Evolutionary conservation across 768 basidiomycete genomes (phyloP), one percentile per base, ranked within the genome.

Genomic region (Boletus rex-veris): DNA sequence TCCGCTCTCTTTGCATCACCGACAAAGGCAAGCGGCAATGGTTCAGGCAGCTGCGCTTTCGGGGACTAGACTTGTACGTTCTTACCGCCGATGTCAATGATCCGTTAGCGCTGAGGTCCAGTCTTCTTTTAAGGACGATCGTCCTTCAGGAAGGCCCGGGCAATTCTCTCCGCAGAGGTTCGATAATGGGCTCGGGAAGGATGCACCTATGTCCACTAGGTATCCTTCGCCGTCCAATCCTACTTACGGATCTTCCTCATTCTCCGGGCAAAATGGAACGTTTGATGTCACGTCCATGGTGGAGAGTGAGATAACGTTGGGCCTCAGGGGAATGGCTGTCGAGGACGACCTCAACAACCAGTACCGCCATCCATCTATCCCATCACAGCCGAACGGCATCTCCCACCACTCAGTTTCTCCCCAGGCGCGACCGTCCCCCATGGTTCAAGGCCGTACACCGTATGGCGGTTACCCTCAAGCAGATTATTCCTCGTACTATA

Each of bases 401-500:
- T 58, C 68, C 51, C 64, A 71, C 49, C 55, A 62, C 53, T 54
- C 68, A 55, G 46, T 69, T 24, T 64, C 69, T 37, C 72, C 74
- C 48, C 77, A 74, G 51, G 63, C 72, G 41, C 80, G 75, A 58
- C 74, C 68, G 3, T 73, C 76, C 52, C 74, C 74, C 15, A 64
- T 78, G 61, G 75, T 74, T 54, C 79, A 76, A 48, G 73, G 73
- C 9, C 75, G 78, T 48, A 67, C 72, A 38, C 73, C 76, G 2
- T 88, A 80, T 64, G 73, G 73, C 42, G 66, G 72, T 39, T 86
- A 80, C 61, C 74, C 77, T 24, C 79, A 76, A 58, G 68, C 77
- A 19, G 86, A 88, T 41, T 88, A 83, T 65, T 73, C 79, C 24
- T 72, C 76, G 9, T 87, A 85, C 64, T 86, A 85, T 69, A 66